These are phyloP conservation scores for Coemansia sp. DNA, from an alignment of 192 early-diverging fungal species.

Conservation along the genomic window DNA sequence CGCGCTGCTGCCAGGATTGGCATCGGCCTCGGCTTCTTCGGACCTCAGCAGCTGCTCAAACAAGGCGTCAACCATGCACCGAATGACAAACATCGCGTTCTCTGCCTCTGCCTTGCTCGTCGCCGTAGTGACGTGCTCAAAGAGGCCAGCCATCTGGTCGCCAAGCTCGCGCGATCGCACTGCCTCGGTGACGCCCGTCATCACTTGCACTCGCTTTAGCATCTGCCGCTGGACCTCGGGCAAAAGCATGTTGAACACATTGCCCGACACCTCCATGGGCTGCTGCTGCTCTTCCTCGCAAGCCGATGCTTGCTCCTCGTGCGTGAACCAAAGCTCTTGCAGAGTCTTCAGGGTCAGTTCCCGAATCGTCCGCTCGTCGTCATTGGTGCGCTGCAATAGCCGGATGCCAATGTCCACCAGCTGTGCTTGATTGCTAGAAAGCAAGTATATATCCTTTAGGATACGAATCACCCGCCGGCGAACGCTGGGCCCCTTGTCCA, in stretches of 20 bases:
- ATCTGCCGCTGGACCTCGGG: slow-evolving; percentile 49
- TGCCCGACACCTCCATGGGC: slow-evolving; percentile 14
- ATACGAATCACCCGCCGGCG: slow-evolving; percentile 87
- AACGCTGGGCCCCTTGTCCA: slow-evolving; percentile 88
- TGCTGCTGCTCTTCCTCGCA: slow-evolving; percentile 30
- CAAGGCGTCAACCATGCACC: slow-evolving; percentile 74
- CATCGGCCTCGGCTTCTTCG: slow-evolving; percentile 59
- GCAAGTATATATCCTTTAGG: slow-evolving; percentile 71
- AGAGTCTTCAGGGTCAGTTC: slow-evolving; percentile 73
- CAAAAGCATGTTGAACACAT: slow-evolving; percentile 41
- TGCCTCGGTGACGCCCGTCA: slow-evolving; percentile 52
- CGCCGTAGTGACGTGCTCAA: slow-evolving; percentile 33
- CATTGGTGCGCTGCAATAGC: slow-evolving; percentile 68
- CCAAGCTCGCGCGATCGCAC: slow-evolving; percentile 23
- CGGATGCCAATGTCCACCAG: slow-evolving; percentile 71
- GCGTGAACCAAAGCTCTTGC: slow-evolving; percentile 76
- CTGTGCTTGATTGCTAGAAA: slow-evolving; percentile 50
- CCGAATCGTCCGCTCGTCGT: slow-evolving; percentile 65
- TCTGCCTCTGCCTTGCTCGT: slow-evolving; percentile 55
- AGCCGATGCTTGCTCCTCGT: slow-evolving; percentile 19
- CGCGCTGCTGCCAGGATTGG: not conserved
- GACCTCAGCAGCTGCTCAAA: slow-evolving; percentile 70
- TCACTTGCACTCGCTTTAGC: slow-evolving; percentile 43
- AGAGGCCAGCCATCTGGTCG: slow-evolving; percentile 42
- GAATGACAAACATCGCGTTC: slow-evolving; percentile 59